Evolutionary conservation across 1,139 yeast species (phyloP).

Genomic region (Martiniozyma asiatica): DNA sequence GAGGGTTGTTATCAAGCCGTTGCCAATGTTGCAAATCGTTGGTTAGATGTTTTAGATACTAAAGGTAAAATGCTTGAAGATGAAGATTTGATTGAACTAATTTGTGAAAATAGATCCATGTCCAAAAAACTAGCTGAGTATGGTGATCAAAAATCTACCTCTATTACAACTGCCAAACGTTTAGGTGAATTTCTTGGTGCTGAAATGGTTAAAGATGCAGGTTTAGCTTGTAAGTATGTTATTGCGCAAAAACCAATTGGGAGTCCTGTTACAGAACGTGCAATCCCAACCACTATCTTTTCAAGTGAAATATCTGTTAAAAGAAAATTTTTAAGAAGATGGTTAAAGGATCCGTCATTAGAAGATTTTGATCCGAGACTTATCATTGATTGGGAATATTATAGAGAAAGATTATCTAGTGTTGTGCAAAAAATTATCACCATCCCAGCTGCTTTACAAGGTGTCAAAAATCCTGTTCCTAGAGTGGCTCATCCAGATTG

Average conservation of each 20-base stretch:
- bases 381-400: slow-evolving; percentile 89
- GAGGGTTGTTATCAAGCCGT: slow-evolving; percentile 81
- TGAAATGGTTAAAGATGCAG: slow-evolving; percentile 94
- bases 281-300: slow-evolving; percentile 92
- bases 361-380: slow-evolving; percentile 82
- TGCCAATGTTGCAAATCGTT: slow-evolving; percentile 85
- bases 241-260: slow-evolving; percentile 75
- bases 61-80: slow-evolving; percentile 84
- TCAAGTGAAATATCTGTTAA: slow-evolving; percentile 62
- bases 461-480: slow-evolving; percentile 87
- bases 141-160: slow-evolving; percentile 83
- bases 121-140: slow-evolving; percentile 84
- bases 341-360: slow-evolving; percentile 74
- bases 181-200: slow-evolving; percentile 94
- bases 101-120: slow-evolving; percentile 96
- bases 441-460: slow-evolving; percentile 94
- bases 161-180: slow-evolving; percentile 89
- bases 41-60: slow-evolving; percentile 89
- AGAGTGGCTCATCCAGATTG: slow-evolving; percentile 92
- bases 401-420: slow-evolving; percentile 81
- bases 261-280: slow-evolving; percentile 92
- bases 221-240: slow-evolving; percentile 89
- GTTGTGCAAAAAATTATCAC: slow-evolving; percentile 91
- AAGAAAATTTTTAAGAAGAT: slow-evolving; percentile 58
- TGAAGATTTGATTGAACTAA: slow-evolving; percentile 84